Evolutionary conservation across 495 filamentous ascomycete species (phyloP), one percentile per base, ranked within the genome.

Genomic region (Penicillium lagena): DNA sequence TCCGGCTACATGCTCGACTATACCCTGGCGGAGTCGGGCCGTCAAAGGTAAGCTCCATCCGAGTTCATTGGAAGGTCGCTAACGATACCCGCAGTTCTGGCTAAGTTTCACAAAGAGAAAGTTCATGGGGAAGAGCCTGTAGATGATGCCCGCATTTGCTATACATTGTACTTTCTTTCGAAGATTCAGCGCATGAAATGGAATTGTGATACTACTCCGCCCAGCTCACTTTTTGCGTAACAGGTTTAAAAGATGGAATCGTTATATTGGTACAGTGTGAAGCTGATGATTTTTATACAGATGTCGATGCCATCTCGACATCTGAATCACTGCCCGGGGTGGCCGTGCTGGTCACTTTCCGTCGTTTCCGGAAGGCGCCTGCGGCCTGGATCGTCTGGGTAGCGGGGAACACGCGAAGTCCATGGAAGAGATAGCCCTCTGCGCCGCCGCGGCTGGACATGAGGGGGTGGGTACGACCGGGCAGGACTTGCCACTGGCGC

Each of bases 71-170:
- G n/a, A 11, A 34, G 10, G 32, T 11, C 32, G 9, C 53, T 56
- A 9, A 48, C 40, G 9, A 7, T 11, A 14, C 7, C 7, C 29
- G 13, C 46, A 86, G 81, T 97, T 90, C 86, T 98, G 93, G 93
- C 72, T 98, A 52, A 96, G 91, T 73, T 98, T 96, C 64, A 85
- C 86, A 38, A 98, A 97, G 80, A 82, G 93, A 64, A 95, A 95
- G 77, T 98, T 98, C 66, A 97, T 98, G 94, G 90, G 90, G 58
- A 96, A 96, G 77, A 81, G 80, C 55, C 74, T 90, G 61, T 89
- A 73, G 70, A 54, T 28, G 38, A 22, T 22, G 22, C 22, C 28
- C 39, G 43, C 29, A 44, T 30, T 41, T 49, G 39, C 46, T 58
- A 48, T 59, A 52, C 53, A 55, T 56, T 22, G 22, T 22, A 22